Base-by-base conservation (phyloP, 257 asterid genomes). In the Solanum clarkiae region DNA sequence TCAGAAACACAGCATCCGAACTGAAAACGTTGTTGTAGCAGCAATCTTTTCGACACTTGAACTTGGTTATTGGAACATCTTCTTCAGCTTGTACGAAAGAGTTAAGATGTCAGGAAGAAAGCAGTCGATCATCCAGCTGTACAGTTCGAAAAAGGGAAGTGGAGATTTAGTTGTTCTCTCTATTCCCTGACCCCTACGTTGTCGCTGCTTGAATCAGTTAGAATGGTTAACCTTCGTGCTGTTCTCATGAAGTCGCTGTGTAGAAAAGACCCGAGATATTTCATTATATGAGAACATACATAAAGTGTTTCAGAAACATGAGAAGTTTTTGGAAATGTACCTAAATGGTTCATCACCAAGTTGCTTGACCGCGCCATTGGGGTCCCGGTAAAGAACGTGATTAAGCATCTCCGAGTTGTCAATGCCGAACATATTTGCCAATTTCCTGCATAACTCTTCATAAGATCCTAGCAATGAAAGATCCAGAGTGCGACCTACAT, bases 401-500 rank as follows among this genome's bases (percentile, higher is more conserved):
- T 88, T 93, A 83, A 87, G 75, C 81, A 91, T 85, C 80, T 94
- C 96, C 1, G 98, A 90, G 83, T 40, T 75, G 62, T 89, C 93
- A 63, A 90, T 80, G 13, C 94, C 89, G 53, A 94, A 92, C 96
- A 94, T 90, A 77, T 80, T 86, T 45, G 91, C 92, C 88, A 96
- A 83, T 85, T 93, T 94, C 60, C 59, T 32, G 84, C 87, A 84
- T 86, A 96, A 84, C 55, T 96, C 93, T 24, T 93, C 97, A 44
- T 91, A 95, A n/a, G 99, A 94, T 65, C 86, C 87, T 10, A 93
- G 84, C 87, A 86, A 77, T 26, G 95, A 91, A 74, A 95, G 97
- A 84, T 95, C 97, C 16, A 95, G 84, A 15, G 93, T 92, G 20
- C 97, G 93, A 15, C 98, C 98, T 12, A 94, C 92, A 59, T 95